phyloP scores from a whole-genome alignment of 805 yeast species.

The Ascoidea asiatica region DNA sequence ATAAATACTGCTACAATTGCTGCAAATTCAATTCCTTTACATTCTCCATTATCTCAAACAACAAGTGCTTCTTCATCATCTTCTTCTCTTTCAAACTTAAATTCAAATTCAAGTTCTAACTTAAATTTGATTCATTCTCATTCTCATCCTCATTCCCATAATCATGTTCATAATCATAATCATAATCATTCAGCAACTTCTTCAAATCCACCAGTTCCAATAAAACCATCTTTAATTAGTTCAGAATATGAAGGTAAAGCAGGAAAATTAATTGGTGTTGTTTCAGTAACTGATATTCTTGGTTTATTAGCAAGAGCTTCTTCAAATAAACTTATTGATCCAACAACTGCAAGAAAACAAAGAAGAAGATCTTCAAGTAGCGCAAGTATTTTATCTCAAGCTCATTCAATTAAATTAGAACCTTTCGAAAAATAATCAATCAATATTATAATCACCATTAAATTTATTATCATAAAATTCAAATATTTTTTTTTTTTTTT shows the following conservation, averaged over 20 bases:
- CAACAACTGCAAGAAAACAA: conserved; percentile 48
- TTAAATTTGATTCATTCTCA: too few species aligned
- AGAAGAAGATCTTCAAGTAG: conserved; percentile 7
- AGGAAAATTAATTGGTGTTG: conserved; percentile 82
- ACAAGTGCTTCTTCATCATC: neutral
- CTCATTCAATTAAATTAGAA: conserved; percentile 2
- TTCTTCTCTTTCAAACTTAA: too few species aligned
- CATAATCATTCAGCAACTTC: conserved; percentile 11
- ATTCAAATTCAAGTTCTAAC: too few species aligned
- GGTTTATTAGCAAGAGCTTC: conserved; percentile 60
- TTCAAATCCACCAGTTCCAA: conserved; percentile 10
- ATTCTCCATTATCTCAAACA: neutral
- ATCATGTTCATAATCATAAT: too few species aligned
- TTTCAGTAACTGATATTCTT: conserved; percentile 81
- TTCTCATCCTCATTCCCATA: too few species aligned
- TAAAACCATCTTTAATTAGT: conserved; percentile 14
- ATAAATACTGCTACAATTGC: neutral
- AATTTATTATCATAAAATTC: too few species aligned
- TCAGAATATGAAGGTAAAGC: conserved; percentile 38
- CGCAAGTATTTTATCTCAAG: conserved; percentile 7
- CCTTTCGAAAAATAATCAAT: too few species aligned
- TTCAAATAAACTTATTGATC: conserved; percentile 44
- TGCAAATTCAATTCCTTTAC: neutral
- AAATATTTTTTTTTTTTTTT: too few species aligned
- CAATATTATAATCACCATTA: too few species aligned